Conservation (phyloP, 176 grass and related monocot species). For the Cenchrus americanus region DNA sequence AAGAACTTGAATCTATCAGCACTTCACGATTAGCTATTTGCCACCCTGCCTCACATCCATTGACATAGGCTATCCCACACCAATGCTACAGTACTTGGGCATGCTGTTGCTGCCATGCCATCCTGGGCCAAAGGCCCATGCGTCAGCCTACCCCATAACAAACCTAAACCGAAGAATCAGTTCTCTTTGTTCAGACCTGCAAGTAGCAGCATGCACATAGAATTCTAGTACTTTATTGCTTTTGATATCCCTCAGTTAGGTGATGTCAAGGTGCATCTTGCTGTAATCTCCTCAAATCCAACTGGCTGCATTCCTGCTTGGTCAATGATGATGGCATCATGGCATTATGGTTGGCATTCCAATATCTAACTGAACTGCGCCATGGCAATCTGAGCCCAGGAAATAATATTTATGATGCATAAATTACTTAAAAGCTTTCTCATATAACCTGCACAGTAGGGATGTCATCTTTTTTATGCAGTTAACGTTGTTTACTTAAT, state of each 20-base stretch:
- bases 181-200: neutral
- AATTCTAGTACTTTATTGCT: constrained; percentile 14
- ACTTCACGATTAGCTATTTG: neutral
- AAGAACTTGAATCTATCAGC: neutral
- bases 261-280: neutral
- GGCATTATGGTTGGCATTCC: neutral
- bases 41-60: neutral
- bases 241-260: neutral
- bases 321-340: constrained; percentile 43
- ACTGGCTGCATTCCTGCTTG: constrained; percentile 1
- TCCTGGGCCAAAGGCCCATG: neutral
- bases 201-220: neutral
- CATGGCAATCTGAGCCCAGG: constrained; percentile 43
- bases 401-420: constrained; percentile 1
- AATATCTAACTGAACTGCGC: constrained; percentile 34
- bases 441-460: neutral
- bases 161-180: neutral
- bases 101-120: neutral
- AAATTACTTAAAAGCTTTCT: neutral
- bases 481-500: constrained; percentile 2
- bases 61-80: neutral
- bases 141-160: neutral
- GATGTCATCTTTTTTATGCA: constrained; percentile 1
- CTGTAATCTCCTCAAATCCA: constrained; percentile 9
- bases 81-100: too few relatives aligned